Evolutionary conservation across 1,284 basidiomycete species (phyloP), one percentile per base, ranked within the genome.

Genomic region (Schizopora paradoxa): DNA sequence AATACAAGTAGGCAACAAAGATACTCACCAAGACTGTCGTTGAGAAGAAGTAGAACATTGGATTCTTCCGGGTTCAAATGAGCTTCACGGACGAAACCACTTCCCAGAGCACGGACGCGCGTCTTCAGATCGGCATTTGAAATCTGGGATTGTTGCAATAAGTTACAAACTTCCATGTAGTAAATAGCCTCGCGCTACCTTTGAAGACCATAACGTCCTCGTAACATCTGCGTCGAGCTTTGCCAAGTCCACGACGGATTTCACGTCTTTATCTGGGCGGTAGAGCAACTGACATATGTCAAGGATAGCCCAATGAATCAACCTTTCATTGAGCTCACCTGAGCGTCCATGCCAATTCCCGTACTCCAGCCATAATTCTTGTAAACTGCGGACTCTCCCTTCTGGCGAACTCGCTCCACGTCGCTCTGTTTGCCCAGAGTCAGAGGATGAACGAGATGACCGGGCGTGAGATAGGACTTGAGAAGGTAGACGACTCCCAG

Each of bases 361-460:
- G n/a, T n/a, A n/a, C n/a, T n/a, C n/a, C n/a, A 88, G 7, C 79
- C 74, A 70, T 90, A 90, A 66, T 89, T 89, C 57, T 86, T 77
- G 61, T 88, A 88, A 5, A 86, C 69, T 1, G 87, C 82, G 56
- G 85, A 88, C 62, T 90, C 85, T 22, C 73, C 68, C 5, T 81
- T 73, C 53, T 86, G 79, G 41, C 86, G 68, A 6, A 88, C 86
- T 34, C 84, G 75, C n/a, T 79, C 80, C 22, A 80, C 82, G 64
- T 91, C 87, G 55, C 86, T 87, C 67, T 90, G 87, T 36, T 86
- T 69, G 10, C 86, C 87, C 2, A 90, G 74, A 6, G 90, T 71
- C 54, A 90, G 86, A 8, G 87, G 87, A 56, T 91, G 88, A 0
- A 88, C 85, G 29, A 90, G 74, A 1, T 86, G 79, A 54, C 86